These are phyloP conservation scores for Clarireedia monteithiana DNA, from an alignment of 2,329 filamentous ascomycete species.

Conservation along the genomic window DNA sequence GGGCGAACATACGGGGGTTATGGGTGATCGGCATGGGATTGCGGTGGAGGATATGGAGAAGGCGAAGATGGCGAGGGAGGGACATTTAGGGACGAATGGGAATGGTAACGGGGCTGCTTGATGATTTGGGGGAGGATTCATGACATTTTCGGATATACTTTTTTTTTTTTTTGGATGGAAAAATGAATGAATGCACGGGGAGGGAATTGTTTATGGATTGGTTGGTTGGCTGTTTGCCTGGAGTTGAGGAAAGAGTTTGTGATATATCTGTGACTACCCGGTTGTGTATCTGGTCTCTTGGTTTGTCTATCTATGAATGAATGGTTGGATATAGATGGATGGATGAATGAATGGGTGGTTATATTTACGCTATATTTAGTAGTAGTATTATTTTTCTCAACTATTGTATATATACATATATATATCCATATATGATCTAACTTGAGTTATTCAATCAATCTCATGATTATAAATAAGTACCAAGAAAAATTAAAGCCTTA, in stretches of 20 bases:
- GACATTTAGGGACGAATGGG: background rate
- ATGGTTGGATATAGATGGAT: too few relatives aligned
- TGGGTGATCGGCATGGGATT: slow-evolving; percentile 44
- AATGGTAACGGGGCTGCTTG: background rate
- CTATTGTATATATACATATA: background rate
- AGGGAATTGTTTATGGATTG: too few relatives aligned
- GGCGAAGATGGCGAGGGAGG: slow-evolving; percentile 14
- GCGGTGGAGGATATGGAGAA: slow-evolving; percentile 36
- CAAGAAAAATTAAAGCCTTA: background rate
- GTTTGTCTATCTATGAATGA: too few relatives aligned
- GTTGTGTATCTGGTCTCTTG: too few relatives aligned
- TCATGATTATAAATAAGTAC: background rate
- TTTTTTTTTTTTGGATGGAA: too few relatives aligned
- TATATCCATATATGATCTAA: too few relatives aligned
- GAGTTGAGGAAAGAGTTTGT: too few relatives aligned
- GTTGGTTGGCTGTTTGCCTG: too few relatives aligned
- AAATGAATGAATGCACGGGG: too few relatives aligned
- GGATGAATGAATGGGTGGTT: too few relatives aligned
- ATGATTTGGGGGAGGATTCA: background rate
- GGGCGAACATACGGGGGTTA: slow-evolving; percentile 35
- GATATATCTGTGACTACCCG: too few relatives aligned
- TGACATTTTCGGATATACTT: background rate
- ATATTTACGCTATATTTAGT: background rate
- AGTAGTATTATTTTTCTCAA: background rate
- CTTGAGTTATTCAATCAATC: background rate